These are phyloP conservation scores for Haplographium delicatum DNA, from an alignment of 495 filamentous ascomycete species.

Conservation along the genomic window DNA sequence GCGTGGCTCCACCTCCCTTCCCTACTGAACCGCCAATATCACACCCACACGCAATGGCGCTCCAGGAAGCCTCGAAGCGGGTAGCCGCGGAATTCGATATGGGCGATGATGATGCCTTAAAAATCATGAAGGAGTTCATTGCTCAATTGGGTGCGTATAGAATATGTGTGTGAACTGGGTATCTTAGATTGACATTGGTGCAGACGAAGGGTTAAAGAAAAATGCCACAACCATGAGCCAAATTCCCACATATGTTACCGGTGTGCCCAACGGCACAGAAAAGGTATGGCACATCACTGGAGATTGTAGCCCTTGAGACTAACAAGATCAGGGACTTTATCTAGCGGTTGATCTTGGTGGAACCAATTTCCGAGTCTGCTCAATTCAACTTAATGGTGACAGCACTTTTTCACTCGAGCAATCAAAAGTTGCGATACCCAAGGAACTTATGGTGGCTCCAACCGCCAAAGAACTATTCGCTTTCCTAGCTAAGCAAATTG, in stretches of 20 bases:
- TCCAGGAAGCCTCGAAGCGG: slow-evolving; percentile 68
- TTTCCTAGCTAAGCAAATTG: slow-evolving; percentile 90
- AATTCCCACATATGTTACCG: slow-evolving; percentile 95
- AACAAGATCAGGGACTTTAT: slow-evolving; percentile 69
- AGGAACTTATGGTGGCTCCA: slow-evolving; percentile 83
- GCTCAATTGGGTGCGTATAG: slow-evolving; percentile 65
- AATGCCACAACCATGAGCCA: slow-evolving; percentile 80
- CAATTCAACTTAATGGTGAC: slow-evolving; percentile 84
- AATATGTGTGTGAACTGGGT: too few relatives aligned
- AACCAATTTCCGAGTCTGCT: slow-evolving; percentile 98
- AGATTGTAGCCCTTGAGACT: neutral
- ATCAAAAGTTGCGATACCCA: slow-evolving; percentile 86
- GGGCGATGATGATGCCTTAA: slow-evolving; percentile 68
- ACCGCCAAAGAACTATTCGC: slow-evolving; percentile 83
- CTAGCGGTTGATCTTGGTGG: slow-evolving; percentile 95
- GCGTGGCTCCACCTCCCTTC: slow-evolving; percentile 43
- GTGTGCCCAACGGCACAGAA: slow-evolving; percentile 94
- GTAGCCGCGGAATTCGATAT: slow-evolving; percentile 87
- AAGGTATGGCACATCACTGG: slow-evolving; percentile 50
- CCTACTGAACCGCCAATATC: slow-evolving; percentile 41
- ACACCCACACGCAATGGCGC: slow-evolving; percentile 45
- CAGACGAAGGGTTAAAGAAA: slow-evolving; percentile 75
- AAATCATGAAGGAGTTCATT: slow-evolving; percentile 78
- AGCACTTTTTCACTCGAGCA: slow-evolving; percentile 87
- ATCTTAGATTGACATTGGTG: slow-evolving; percentile 3